Evolutionary conservation across 805 yeast species (phyloP).

Genomic region (Ogataea pilisensis): DNA sequence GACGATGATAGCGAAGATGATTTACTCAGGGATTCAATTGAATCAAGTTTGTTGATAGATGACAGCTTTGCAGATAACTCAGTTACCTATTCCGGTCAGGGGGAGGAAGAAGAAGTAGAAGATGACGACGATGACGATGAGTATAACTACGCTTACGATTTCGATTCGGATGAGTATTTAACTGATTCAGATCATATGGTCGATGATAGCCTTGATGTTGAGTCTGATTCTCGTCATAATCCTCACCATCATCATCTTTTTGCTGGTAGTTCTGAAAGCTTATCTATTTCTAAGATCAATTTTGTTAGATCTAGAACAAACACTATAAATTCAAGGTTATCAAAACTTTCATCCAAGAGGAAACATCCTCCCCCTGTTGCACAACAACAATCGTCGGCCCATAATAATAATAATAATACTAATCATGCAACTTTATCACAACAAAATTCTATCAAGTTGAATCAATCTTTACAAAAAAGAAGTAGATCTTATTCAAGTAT

Average conservation of each 20-base stretch:
- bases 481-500: slow-evolving; percentile 7
- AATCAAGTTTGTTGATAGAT: slow-evolving; percentile 24
- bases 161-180: slow-evolving; percentile 28
- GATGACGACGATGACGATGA: slow-evolving; percentile 8
- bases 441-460: slow-evolving; percentile 2
- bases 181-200: slow-evolving; percentile 24
- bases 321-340: slow-evolving; percentile 2
- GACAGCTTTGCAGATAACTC: slow-evolving; percentile 21
- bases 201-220: slow-evolving; percentile 14
- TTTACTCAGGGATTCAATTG: slow-evolving; percentile 17
- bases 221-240: not conserved
- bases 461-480: slow-evolving; percentile 16
- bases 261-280: slow-evolving; percentile 4
- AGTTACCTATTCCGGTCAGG: slow-evolving; percentile 8
- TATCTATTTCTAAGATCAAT: slow-evolving; percentile 17
- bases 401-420: not conserved
- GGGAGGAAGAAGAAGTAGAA: slow-evolving; percentile 6
- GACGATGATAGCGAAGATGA: slow-evolving; percentile 16
- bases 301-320: slow-evolving; percentile 14
- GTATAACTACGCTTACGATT: slow-evolving; percentile 8
- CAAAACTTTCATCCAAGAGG: slow-evolving; percentile 1
- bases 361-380: slow-evolving; percentile 1
- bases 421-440: not conserved
- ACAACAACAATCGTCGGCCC: too few species aligned
- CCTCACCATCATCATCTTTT: slow-evolving; percentile 1